phyloP scores from a whole-genome alignment of 2,329 filamentous ascomycete species.

The Botryotinia calthae region DNA sequence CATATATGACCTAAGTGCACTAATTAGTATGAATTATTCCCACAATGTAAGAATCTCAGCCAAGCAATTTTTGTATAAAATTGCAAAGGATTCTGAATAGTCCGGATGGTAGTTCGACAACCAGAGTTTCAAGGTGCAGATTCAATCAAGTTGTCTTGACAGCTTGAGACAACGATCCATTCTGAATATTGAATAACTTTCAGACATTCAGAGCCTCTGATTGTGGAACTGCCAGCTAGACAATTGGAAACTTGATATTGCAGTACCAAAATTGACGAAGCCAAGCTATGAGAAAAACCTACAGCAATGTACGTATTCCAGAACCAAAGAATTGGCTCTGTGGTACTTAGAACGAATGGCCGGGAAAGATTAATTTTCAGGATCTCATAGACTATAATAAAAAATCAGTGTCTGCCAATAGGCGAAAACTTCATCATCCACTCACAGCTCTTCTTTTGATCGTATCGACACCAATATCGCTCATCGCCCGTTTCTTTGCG shows the following conservation, averaged over 20 bases:
- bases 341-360: slow-evolving; percentile 73
- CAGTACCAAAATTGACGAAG: background rate
- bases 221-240: background rate
- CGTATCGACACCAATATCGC: slow-evolving; percentile 74
- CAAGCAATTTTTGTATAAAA: background rate
- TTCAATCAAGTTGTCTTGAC: background rate
- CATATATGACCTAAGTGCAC: slow-evolving; percentile 63
- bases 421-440: background rate
- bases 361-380: slow-evolving; percentile 73
- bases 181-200: background rate
- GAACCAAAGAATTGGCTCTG: slow-evolving; percentile 77
- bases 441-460: slow-evolving; percentile 19
- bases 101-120: background rate
- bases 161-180: background rate
- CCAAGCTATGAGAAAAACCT: slow-evolving; percentile 20
- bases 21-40: background rate
- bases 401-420: slow-evolving; percentile 12
- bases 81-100: background rate
- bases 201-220: background rate
- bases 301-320: slow-evolving; percentile 65
- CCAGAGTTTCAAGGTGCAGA: background rate
- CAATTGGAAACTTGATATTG: background rate
- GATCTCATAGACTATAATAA: slow-evolving; percentile 58
- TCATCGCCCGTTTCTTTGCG: slow-evolving; percentile 69
- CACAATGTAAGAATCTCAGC: background rate